phyloP scores from a whole-genome alignment of 208 protist genomes.

The Trypanosoma cruzi region DNA sequence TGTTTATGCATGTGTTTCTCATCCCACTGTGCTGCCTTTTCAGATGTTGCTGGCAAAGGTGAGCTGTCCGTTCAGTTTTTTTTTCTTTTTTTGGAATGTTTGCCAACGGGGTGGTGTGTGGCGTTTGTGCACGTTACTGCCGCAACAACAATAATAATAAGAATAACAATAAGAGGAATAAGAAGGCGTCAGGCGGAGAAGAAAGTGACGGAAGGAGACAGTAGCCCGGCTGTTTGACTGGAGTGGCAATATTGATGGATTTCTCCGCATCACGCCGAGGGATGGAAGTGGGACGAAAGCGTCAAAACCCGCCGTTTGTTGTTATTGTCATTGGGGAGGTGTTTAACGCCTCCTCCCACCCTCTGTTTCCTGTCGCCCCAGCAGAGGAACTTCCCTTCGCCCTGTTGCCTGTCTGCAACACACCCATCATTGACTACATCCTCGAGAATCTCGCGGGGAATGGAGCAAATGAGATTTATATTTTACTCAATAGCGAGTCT shows the following conservation, averaged over 20 bases:
- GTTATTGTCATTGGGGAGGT: slow-evolving; percentile 77
- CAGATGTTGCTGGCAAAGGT: background rate
- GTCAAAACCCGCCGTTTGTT: slow-evolving; percentile 32
- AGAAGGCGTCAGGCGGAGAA: background rate
- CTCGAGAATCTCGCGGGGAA: slow-evolving; percentile 83
- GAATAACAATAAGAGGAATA: too few relatives aligned
- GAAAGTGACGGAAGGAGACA: background rate
- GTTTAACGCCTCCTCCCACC: slow-evolving; percentile 32
- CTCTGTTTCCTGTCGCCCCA: slow-evolving; percentile 68
- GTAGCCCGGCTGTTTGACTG: too few relatives aligned
- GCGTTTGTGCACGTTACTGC: background rate
- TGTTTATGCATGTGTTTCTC: background rate
- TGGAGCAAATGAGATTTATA: slow-evolving; percentile 65
- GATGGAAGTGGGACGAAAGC: slow-evolving; percentile 16
- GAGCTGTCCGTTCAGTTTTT: background rate
- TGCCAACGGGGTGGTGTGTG: background rate
- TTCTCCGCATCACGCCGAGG: slow-evolving; percentile 9
- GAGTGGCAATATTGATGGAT: too few relatives aligned
- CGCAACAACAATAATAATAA: background rate
- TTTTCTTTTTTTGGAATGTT: background rate
- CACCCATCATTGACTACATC: slow-evolving; percentile 87
- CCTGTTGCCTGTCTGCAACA: slow-evolving; percentile 87
- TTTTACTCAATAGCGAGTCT: slow-evolving; percentile 65
- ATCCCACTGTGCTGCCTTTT: background rate
- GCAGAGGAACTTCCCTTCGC: slow-evolving; percentile 61